phyloP scores from a whole-genome alignment of 2,329 filamentous ascomycete genomes.

The Colletotrichum spinosum region DNA sequence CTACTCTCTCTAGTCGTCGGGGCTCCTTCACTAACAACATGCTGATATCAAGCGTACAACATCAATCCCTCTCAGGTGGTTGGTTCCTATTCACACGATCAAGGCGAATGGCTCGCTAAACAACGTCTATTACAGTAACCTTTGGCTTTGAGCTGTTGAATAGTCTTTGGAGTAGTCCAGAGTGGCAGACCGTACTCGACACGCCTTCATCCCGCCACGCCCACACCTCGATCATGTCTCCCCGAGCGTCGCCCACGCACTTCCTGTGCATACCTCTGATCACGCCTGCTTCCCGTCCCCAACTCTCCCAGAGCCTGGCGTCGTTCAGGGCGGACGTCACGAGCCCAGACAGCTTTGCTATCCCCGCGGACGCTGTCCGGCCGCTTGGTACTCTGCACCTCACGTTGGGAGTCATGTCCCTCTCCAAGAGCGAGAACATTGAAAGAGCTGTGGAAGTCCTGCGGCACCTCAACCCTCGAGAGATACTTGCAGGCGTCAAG shows the following conservation, averaged over 20 bases:
- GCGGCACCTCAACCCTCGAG: conserved; percentile 50
- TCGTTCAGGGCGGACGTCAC: conserved; percentile 71
- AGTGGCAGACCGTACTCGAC: too few relatives aligned
- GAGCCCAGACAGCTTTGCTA: conserved; percentile 54
- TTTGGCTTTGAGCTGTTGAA: too few relatives aligned
- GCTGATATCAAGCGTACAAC: too few relatives aligned
- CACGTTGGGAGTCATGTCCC: conserved; percentile 87
- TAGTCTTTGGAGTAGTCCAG: too few relatives aligned
- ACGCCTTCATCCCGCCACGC: background rate
- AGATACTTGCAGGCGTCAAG: conserved; percentile 49
- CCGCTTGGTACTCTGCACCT: conserved; percentile 85
- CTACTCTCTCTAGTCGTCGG: too few relatives aligned
- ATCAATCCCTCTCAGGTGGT: too few relatives aligned
- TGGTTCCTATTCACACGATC: too few relatives aligned
- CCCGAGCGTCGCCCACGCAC: conserved; percentile 69
- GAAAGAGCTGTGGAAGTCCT: conserved; percentile 56
- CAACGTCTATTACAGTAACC: too few relatives aligned
- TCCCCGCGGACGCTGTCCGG: conserved; percentile 77
- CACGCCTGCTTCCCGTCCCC: conserved; percentile 67
- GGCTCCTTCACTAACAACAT: too few relatives aligned
- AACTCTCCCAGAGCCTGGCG: conserved; percentile 72
- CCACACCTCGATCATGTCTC: conserved; percentile 47
- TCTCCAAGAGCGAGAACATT: conserved; percentile 62
- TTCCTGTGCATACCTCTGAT: conserved; percentile 82
- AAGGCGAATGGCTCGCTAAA: too few relatives aligned